These are phyloP conservation scores for Penicillium argentinense DNA, from an alignment of 495 filamentous ascomycete genomes.

Conservation along the genomic window DNA sequence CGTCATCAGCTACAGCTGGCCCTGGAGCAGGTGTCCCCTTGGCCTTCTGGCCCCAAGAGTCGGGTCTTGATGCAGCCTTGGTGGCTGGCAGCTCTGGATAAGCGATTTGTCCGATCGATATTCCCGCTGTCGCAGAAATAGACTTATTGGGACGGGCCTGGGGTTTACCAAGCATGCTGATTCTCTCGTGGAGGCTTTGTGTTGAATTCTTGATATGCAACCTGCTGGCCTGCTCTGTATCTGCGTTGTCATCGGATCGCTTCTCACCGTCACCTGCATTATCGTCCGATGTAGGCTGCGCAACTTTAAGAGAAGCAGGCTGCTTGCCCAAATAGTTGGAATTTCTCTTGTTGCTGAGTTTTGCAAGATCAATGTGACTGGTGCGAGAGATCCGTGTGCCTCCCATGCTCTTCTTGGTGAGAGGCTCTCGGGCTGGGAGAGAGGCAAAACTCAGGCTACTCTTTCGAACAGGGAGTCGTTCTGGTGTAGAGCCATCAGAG, in stretches of 20 bases:
- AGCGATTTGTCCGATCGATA: constrained; percentile 37
- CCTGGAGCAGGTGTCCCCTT: constrained; percentile 24
- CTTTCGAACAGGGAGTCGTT: constrained; percentile 70
- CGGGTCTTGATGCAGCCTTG: constrained; percentile 37
- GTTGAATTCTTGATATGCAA: constrained; percentile 87
- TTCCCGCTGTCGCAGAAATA: constrained; percentile 51
- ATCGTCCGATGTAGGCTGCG: constrained; percentile 17
- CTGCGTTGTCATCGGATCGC: constrained; percentile 33
- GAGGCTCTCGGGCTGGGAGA: constrained; percentile 84
- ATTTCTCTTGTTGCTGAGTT: constrained; percentile 34
- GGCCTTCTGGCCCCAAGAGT: constrained; percentile 26
- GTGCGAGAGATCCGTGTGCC: constrained; percentile 70
- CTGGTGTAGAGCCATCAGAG: constrained; percentile 63
- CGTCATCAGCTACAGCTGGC: constrained; percentile 64
- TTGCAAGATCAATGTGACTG: constrained; percentile 73
- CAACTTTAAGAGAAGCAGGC: constrained; percentile 40
- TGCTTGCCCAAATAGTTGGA: constrained; percentile 60
- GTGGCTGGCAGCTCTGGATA: constrained; percentile 57
- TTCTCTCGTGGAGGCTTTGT: constrained; percentile 85
- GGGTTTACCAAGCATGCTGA: constrained; percentile 85
- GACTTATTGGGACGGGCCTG: constrained; percentile 73
- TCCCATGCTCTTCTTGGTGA: constrained; percentile 78
- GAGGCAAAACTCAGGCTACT: constrained; percentile 93
- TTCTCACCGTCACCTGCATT: constrained; percentile 47
- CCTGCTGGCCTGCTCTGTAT: constrained; percentile 43